Percentiles rank a stretch among this genome's conserved stretches.
phyloP scores from a whole-genome alignment of 2,329 filamentous ascomycete species.

The Huntiella moniliformis region DNA sequence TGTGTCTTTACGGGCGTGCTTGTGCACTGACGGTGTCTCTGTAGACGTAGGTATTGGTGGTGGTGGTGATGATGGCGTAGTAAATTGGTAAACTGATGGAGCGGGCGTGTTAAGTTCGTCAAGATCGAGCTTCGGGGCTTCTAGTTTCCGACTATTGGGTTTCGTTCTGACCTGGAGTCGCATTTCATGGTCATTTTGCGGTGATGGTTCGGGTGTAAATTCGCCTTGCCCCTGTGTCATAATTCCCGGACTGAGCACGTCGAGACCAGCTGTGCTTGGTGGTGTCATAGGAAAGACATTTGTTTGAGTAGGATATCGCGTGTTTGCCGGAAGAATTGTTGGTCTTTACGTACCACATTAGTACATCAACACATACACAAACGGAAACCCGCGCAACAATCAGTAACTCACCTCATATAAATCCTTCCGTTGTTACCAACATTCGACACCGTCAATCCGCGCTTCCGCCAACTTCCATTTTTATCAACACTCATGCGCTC shows the following conservation, averaged over 20 bases:
- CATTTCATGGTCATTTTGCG: not conserved
- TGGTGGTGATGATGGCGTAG: no score
- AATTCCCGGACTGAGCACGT: conserved; percentile 21
- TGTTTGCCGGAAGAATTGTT: conserved; percentile 39
- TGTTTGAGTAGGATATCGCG: conserved; percentile 40
- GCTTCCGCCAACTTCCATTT: conserved; percentile 31
- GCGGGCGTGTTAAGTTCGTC: no score
- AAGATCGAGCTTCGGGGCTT: no score
- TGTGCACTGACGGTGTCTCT: conserved; percentile 10
- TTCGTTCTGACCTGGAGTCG: conserved; percentile 5
- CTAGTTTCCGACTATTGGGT: not conserved
- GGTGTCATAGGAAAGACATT: conserved; percentile 43
- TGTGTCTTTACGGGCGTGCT: conserved; percentile 7
- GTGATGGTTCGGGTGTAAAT: not conserved
- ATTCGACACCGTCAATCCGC: conserved; percentile 63
- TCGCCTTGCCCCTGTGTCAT: not conserved
- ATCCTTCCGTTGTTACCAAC: conserved; percentile 70
- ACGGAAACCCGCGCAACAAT: not conserved
- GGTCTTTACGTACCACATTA: conserved; percentile 25
- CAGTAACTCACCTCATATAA: conserved; percentile 49
- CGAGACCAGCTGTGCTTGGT: conserved; percentile 38
- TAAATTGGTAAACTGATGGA: no score
- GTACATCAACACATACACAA: not conserved
- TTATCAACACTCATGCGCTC: conserved; percentile 33
- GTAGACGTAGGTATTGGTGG: conserved; percentile 1